Percentiles rank a stretch among this genome's conserved stretches.
phyloP scores from a whole-genome alignment of 2,329 filamentous ascomycete genomes.

The Ophiostoma sp. region DNA sequence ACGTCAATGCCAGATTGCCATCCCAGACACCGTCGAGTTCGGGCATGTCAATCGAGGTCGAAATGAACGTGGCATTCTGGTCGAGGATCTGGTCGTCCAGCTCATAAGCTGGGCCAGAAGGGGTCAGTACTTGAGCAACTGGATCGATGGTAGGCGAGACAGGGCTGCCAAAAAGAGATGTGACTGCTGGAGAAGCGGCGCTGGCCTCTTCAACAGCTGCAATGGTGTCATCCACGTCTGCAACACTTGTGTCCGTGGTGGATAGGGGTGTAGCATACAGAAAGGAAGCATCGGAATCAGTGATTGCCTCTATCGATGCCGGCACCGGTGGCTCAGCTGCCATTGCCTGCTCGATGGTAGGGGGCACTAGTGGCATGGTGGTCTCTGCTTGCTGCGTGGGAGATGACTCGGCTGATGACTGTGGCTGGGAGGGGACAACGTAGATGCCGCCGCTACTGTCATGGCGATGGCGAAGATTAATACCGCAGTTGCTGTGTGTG shows the following conservation, averaged over 20 bases:
- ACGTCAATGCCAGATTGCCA: background rate
- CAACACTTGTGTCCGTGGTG: background rate
- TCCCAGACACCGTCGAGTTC: conserved; percentile 9
- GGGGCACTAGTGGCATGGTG: background rate
- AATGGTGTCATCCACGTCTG: background rate
- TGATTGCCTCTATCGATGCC: background rate
- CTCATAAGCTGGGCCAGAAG: background rate
- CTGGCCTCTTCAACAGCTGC: background rate
- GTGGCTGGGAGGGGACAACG: conserved; percentile 7
- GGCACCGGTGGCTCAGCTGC: background rate
- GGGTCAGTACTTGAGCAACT: background rate
- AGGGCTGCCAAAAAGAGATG: background rate
- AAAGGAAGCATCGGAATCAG: background rate
- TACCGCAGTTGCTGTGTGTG: conserved; percentile 12
- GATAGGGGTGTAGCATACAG: conserved; percentile 7
- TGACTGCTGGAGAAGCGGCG: background rate
- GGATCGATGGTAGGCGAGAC: background rate
- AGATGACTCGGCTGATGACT: background rate
- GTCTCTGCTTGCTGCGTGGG: background rate
- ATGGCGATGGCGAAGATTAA: conserved; percentile 18
- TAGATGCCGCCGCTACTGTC: conserved; percentile 20
- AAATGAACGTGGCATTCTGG: background rate
- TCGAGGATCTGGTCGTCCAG: background rate
- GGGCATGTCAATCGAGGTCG: background rate
- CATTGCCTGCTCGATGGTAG: background rate